Conservation (phyloP, 2,329 filamentous ascomycete species). For the Monilinia fructicola region DNA sequence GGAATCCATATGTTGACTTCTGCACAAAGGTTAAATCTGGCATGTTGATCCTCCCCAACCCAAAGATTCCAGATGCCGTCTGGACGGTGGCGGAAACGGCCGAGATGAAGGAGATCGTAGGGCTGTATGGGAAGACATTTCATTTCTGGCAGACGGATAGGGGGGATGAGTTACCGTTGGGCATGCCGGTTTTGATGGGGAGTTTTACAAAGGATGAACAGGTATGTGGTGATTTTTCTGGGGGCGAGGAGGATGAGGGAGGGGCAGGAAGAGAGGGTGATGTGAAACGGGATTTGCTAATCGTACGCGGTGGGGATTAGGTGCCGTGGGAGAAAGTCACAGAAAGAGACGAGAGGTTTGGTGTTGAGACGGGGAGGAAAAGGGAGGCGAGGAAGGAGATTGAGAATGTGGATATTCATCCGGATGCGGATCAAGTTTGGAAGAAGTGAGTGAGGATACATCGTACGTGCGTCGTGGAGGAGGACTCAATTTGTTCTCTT, state of each 20-base stretch:
- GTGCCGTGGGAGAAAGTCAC: conserved; percentile 42
- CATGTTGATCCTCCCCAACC: conserved; percentile 73
- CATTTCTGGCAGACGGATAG: conserved; percentile 85
- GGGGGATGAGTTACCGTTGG: conserved; percentile 44
- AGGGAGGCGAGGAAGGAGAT: conserved; percentile 53
- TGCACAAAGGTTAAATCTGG: conserved; percentile 45
- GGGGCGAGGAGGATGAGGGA: neutral
- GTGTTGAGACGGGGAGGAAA: conserved; percentile 52
- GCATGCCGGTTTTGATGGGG: conserved; percentile 22
- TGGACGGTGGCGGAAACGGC: conserved; percentile 77
- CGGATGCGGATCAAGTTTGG: conserved; percentile 23
- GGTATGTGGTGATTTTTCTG: neutral
- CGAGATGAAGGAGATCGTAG: conserved; percentile 76
- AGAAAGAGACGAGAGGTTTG: conserved; percentile 54
- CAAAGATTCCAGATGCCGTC: conserved; percentile 52
- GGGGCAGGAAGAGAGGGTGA: no score
- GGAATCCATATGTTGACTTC: neutral
- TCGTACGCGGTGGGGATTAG: conserved; percentile 26
- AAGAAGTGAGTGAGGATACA: conserved; percentile 11
- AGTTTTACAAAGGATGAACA: conserved; percentile 21
- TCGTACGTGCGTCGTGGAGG: no score
- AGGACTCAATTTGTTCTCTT: no score
- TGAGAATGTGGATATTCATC: conserved; percentile 54
- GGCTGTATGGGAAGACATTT: conserved; percentile 79
- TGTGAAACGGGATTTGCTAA: neutral